These are phyloP conservation scores for Coleophoma cylindrospora DNA, from an alignment of 2,329 filamentous ascomycete species.

Conservation along the genomic window DNA sequence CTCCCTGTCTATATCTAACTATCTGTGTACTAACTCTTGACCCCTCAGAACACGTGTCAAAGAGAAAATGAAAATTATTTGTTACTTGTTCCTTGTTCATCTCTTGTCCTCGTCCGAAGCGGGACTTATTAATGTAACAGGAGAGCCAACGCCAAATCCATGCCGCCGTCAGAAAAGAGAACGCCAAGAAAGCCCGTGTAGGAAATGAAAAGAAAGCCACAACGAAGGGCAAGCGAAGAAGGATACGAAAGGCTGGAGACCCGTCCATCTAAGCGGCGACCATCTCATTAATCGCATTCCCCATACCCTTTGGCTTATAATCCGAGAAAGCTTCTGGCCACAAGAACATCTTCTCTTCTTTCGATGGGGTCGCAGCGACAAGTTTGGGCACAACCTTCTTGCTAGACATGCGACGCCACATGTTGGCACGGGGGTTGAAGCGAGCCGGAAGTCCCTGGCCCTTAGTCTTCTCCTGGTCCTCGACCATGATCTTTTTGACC, in stretches of 20 bases:
- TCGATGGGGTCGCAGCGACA: conserved; percentile 43
- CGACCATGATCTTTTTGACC: conserved; percentile 49
- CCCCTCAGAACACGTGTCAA: too few species aligned
- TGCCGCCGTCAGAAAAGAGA: too few species aligned
- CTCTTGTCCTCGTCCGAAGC: too few species aligned
- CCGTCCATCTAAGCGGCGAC: conserved; percentile 11
- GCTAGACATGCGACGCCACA: conserved; percentile 60
- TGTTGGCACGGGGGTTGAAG: conserved; percentile 64
- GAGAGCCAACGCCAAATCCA: too few species aligned
- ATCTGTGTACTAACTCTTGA: too few species aligned
- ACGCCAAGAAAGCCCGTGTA: background rate
- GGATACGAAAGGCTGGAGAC: too few species aligned
- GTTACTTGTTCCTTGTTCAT: too few species aligned
- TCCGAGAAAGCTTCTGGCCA: conserved; percentile 56
- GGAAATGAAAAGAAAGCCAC: background rate
- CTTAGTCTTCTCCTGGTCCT: conserved; percentile 56
- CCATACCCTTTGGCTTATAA: conserved; percentile 17
- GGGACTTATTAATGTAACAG: too few species aligned
- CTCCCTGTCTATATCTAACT: too few species aligned
- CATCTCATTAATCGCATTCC: conserved; percentile 10
- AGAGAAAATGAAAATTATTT: too few species aligned
- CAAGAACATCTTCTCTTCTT: conserved; percentile 57
- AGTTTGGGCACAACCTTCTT: conserved; percentile 47
- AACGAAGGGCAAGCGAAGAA: background rate
- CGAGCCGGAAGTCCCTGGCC: conserved; percentile 52